These are phyloP conservation scores for Eucalyptus cloeziana DNA, from an alignment of 345 rosid genomes.

Conservation along the genomic window DNA sequence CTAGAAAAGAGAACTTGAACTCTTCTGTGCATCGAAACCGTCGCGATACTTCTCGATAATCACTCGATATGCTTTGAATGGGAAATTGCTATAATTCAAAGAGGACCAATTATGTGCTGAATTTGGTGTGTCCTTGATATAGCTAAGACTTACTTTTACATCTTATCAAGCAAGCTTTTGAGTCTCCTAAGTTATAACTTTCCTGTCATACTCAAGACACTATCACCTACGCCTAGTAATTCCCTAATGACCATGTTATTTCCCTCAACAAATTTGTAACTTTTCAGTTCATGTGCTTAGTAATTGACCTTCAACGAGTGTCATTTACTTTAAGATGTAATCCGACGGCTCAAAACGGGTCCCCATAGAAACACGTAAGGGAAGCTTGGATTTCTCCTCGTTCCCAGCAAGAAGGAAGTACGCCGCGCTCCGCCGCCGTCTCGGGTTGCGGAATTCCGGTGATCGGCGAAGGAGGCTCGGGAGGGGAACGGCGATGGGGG, in stretches of 20 bases:
- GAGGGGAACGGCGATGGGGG: constrained; percentile 11
- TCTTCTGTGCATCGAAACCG: background rate
- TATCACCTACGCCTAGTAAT: background rate
- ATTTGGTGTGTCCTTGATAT: background rate
- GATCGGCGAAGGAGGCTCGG: background rate
- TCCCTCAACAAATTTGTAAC: background rate
- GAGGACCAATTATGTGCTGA: background rate
- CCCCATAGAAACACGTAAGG: background rate
- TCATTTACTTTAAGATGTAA: background rate
- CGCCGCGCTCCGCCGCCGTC: background rate
- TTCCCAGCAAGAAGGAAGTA: background rate
- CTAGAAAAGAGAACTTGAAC: background rate
- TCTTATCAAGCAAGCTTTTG: background rate
- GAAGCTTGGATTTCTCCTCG: background rate
- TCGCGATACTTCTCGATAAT: background rate
- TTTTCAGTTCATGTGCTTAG: background rate
- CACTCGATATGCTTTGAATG: background rate
- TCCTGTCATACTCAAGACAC: background rate
- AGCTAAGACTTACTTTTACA: background rate
- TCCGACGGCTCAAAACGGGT: background rate
- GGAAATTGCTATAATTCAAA: background rate
- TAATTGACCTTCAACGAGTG: background rate
- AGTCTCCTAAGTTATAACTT: background rate
- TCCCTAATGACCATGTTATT: background rate
- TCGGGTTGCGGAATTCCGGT: background rate